Conservation (phyloP, 148 eudicot species). For the Vaccinium darrowii region DNA sequence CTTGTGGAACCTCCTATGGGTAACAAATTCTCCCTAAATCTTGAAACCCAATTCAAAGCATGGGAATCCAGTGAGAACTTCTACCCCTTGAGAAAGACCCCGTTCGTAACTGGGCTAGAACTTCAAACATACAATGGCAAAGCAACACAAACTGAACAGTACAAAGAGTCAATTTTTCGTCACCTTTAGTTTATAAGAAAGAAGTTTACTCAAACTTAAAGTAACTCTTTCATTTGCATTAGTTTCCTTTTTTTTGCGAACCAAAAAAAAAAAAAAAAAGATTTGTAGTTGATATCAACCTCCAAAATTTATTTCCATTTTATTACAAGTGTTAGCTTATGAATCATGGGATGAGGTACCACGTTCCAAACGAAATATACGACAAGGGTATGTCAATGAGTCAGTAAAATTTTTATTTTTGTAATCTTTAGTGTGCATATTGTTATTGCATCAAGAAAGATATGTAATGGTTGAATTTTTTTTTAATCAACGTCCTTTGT, state of each 20-base stretch:
- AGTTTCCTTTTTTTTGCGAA: neutral
- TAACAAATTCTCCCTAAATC: neutral
- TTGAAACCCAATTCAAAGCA: neutral
- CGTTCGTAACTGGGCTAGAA: neutral
- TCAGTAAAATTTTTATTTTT: too few species aligned
- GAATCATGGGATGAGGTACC: too few species aligned
- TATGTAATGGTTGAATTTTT: too few species aligned
- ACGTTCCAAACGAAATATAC: too few species aligned
- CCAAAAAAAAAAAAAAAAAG: neutral
- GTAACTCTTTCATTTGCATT: neutral
- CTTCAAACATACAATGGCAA: neutral
- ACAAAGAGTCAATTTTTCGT: neutral
- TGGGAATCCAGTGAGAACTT: neutral
- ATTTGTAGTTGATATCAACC: neutral
- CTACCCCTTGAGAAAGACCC: neutral
- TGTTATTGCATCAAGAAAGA: too few species aligned
- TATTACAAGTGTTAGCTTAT: too few species aligned
- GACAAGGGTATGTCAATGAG: too few species aligned
- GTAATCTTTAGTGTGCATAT: too few species aligned
- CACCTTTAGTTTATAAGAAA: neutral
- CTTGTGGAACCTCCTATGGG: neutral
- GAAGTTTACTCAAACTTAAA: neutral
- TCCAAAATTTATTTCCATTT: neutral
- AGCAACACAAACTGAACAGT: neutral
- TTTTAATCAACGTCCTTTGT: too few species aligned